These are phyloP conservation scores for Rubroshorea leprosula DNA, from an alignment of 345 rosid species.

Conservation along the genomic window DNA sequence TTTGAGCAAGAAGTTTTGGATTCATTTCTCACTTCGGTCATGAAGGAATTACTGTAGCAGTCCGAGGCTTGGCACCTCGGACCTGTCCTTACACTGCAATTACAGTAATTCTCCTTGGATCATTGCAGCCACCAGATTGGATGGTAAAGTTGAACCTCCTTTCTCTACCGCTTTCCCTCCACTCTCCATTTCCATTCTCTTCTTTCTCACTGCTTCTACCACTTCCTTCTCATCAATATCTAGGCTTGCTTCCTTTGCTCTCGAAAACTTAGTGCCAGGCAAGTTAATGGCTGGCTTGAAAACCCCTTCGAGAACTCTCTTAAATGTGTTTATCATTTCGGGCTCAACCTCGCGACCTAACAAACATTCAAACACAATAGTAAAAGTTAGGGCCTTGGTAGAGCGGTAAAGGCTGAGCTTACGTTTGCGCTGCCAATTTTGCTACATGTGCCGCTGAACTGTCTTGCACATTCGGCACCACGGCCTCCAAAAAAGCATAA, in stretches of 20 bases:
- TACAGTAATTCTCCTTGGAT: constrained; percentile 50
- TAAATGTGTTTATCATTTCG: constrained; percentile 42
- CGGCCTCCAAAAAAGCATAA: constrained; percentile 31
- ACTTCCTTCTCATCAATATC: constrained; percentile 42
- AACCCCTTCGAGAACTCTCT: constrained; percentile 66
- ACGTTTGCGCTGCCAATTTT: constrained; percentile 40
- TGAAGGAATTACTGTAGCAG: no score
- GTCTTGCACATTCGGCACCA: constrained; percentile 53
- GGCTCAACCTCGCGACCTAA: constrained; percentile 47
- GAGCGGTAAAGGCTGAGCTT: constrained; percentile 44
- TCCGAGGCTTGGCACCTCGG: no score
- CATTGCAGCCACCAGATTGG: constrained; percentile 39
- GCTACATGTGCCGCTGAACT: constrained; percentile 36
- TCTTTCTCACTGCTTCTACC: constrained; percentile 36
- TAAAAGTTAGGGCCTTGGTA: constrained; percentile 44
- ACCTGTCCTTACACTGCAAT: no score
- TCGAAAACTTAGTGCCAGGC: constrained; percentile 52
- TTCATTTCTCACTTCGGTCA: no score
- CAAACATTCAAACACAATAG: constrained; percentile 57
- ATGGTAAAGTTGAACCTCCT: constrained; percentile 32
- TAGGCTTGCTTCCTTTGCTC: constrained; percentile 58
- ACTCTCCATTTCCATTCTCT: constrained; percentile 36
- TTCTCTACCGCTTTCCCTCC: constrained; percentile 8
- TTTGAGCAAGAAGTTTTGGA: no score
- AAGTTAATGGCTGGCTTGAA: constrained; percentile 44